A percentile compares a stretch with the other conserved stretches of the same genome.
phyloP scores from a whole-genome alignment of 1,139 yeast species.

The Suhomyces coccinellae region DNA sequence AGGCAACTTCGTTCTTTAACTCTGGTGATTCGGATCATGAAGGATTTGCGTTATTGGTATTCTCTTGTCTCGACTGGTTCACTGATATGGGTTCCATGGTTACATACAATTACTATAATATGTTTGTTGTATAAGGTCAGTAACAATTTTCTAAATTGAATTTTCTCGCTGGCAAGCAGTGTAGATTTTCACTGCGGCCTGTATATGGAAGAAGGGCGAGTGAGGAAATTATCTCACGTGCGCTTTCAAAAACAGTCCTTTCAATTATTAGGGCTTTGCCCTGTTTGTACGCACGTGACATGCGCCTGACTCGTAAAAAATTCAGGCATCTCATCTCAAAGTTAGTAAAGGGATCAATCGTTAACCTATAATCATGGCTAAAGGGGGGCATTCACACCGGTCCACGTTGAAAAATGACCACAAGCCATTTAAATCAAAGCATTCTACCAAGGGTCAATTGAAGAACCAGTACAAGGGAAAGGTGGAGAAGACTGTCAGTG shows the following conservation, averaged over 20 bases:
- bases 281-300: constrained; percentile 9
- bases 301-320: constrained; percentile 10
- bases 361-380: constrained; percentile 45
- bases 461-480: constrained; percentile 83
- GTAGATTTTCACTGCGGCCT: constrained; percentile 9
- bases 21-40: not conserved
- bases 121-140: constrained; percentile 12
- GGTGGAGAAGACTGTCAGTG: constrained; percentile 61
- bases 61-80: not conserved
- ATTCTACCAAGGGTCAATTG: constrained; percentile 85
- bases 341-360: not conserved
- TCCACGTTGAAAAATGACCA: constrained; percentile 80
- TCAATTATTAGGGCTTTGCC: constrained; percentile 8
- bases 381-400: constrained; percentile 74
- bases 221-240: constrained; percentile 6
- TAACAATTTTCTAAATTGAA: constrained; percentile 7
- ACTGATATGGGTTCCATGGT: not conserved
- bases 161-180: constrained; percentile 10
- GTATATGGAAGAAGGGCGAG: constrained; percentile 4
- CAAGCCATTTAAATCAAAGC: constrained; percentile 87
- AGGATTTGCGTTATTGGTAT: not conserved
- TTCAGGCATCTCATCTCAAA: constrained; percentile 15
- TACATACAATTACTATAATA: constrained; percentile 14
- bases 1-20: too few species aligned
- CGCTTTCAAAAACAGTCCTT: not conserved